Evolutionary conservation across 2,329 filamentous ascomycete species (phyloP), one percentile per base, ranked within the genome.

Genomic region (Hirsutella rhossiliensis): DNA sequence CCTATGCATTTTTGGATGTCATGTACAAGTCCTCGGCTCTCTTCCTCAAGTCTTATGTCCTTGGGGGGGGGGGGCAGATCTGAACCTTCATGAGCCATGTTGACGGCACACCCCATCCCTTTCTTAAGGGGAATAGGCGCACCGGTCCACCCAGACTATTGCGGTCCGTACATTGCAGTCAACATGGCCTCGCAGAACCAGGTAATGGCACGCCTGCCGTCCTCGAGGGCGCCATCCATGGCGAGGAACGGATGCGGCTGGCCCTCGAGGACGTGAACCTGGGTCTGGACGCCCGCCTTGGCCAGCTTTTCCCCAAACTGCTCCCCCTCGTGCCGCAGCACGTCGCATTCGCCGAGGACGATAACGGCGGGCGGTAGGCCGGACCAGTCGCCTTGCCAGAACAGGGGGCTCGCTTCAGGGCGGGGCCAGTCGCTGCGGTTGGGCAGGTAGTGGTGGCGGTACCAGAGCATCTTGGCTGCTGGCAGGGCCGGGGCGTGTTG

Each of bases 381-480:
- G 2, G 62, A 56, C 67, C 73, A 78, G 41, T 72, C 66, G 2
- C 66, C 67, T 2, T 55, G 27, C 57, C 71, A 75, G 18, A 78
- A 62, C 40, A 78, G 53, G 3, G 73, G 72, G 40, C 71, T 76
- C 0, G 75, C 72, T 53, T 78, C 73, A 0, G 71, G 68, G 30
- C 74, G 60, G 3, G 54, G 51, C 65, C 72, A 69, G 43, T 69
- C 64, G 2, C 52, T 53, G 20, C 62, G 45, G 37, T 71, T 59
- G 0, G 74, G 73, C 2, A 80, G 63, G 56, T 78, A 79, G 54
- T 75, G 71, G 17, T 66, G 54, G n/a, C 75, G 64, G 52, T 76
- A 80, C 75, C 76, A 79, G 41, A 74, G 54, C 75, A 79, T 79
- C 56, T 78, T 78, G 3, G 60, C 60, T 0, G 73, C 72, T 0